A percentile compares a stretch with the other conserved stretches of the same genome.
Conservation (phyloP, 108 stramenopile species). For the Skeletonema costatum region DNA sequence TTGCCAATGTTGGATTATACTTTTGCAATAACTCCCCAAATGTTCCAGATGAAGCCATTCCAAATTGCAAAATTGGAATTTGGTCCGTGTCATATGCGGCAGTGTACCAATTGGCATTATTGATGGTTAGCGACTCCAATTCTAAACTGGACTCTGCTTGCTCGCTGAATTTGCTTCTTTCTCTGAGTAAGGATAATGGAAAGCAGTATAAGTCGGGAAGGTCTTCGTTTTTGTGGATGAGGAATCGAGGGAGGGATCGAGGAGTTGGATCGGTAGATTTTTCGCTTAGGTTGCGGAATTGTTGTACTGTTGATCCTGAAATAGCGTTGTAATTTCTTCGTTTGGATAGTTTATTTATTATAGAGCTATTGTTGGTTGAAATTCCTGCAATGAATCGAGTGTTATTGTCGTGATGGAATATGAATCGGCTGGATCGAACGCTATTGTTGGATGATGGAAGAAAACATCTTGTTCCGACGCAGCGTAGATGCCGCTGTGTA, state of each 20-base stretch:
- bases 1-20: not conserved
- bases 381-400: not conserved
- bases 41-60: not conserved
- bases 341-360: not conserved
- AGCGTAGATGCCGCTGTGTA: not conserved
- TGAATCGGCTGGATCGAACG: not conserved
- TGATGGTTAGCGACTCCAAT: not conserved
- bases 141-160: not conserved
- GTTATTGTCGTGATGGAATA: not conserved
- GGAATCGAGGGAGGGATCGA: too few species aligned
- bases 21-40: not conserved
- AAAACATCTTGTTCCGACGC: not conserved
- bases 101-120: constrained; percentile 21
- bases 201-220: not conserved
- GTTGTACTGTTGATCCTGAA: not conserved
- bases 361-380: not conserved
- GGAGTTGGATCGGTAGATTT: not conserved
- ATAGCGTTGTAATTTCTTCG: not conserved
- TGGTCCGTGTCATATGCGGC: not conserved
- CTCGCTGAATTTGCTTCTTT: not conserved
- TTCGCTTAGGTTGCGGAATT: not conserved
- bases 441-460: not conserved
- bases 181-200: not conserved
- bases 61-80: not conserved
- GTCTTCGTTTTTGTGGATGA: not conserved